Conservation (phyloP, 2,329 filamentous ascomycete genomes). For the Aspergillus thermomutatus region DNA sequence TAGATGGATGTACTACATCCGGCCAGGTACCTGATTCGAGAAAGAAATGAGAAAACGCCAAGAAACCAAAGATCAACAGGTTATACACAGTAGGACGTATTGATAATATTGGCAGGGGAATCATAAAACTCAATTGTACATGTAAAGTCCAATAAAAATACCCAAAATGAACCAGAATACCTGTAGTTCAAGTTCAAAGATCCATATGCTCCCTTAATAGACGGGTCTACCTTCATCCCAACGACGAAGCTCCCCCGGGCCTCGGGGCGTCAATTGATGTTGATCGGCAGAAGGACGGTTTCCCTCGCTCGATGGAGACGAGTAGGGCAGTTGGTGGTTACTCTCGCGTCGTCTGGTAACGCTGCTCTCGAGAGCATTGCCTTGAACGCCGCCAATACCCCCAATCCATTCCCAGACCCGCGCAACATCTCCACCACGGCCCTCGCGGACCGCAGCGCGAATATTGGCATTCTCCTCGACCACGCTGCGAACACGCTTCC, state of each 20-base stretch:
- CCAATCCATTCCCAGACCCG: conserved; percentile 69
- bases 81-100: not conserved
- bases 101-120: not conserved
- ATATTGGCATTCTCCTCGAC: conserved; percentile 96
- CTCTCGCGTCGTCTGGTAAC: conserved; percentile 23
- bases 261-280: conserved; percentile 18
- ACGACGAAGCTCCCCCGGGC: conserved; percentile 26
- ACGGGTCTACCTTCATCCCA: conserved; percentile 44
- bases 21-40: not conserved
- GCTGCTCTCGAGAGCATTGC: conserved; percentile 25
- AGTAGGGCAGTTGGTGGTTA: conserved; percentile 23
- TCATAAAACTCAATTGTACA: not conserved
- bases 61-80: not conserved
- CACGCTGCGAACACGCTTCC: conserved; percentile 76
- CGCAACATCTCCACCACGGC: conserved; percentile 54
- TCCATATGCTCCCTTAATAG: conserved; percentile 26
- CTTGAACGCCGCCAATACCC: conserved; percentile 50
- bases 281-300: conserved; percentile 13
- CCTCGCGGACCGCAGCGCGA: conserved; percentile 67
- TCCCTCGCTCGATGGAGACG: conserved; percentile 21
- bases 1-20: not conserved
- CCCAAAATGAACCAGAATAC: not conserved
- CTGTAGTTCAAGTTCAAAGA: not conserved
- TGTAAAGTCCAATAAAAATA: not conserved
- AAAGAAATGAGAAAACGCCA: conserved; percentile 7